phyloP scores from a whole-genome alignment of 116 monocot species.

The Iris pallida region DNA sequence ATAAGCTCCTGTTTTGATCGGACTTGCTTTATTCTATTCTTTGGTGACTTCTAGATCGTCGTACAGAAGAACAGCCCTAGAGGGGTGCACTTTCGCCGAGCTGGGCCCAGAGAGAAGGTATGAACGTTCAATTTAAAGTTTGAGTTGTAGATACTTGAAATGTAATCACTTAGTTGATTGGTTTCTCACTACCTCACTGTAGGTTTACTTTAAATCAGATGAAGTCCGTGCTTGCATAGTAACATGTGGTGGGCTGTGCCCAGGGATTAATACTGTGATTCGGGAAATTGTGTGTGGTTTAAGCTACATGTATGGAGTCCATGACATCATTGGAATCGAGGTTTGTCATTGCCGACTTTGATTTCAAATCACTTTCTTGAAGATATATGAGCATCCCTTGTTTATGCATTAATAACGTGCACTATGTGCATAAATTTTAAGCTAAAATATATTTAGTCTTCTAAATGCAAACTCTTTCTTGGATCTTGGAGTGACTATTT shows the following conservation, averaged over 20 bases:
- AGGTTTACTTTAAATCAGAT: constrained; percentile 52
- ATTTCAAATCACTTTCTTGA: neutral
- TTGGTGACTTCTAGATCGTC: constrained; percentile 24
- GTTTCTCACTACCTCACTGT: neutral
- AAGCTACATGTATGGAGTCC: constrained; percentile 46
- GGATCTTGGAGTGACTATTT: no score
- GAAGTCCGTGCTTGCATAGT: constrained; percentile 58
- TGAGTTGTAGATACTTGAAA: neutral
- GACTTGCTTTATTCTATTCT: constrained; percentile 3
- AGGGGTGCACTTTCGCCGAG: constrained; percentile 50
- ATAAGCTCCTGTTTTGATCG: neutral
- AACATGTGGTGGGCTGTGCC: constrained; percentile 60
- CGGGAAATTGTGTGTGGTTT: constrained; percentile 53
- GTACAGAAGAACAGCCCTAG: constrained; percentile 32
- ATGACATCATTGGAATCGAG: constrained; percentile 40
- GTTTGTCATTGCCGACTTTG: constrained; percentile 10
- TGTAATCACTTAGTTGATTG: neutral
- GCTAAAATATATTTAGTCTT: no score
- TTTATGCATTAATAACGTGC: no score
- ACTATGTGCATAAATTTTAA: no score
- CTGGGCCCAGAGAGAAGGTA: constrained; percentile 49
- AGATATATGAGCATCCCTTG: constrained; percentile 1
- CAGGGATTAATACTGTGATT: constrained; percentile 58
- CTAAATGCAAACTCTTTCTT: no score
- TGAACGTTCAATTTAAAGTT: no score